Evolutionary conservation across 192 early-diverging fungal species (phyloP).

Genomic region (Funneliformis mosseae): DNA sequence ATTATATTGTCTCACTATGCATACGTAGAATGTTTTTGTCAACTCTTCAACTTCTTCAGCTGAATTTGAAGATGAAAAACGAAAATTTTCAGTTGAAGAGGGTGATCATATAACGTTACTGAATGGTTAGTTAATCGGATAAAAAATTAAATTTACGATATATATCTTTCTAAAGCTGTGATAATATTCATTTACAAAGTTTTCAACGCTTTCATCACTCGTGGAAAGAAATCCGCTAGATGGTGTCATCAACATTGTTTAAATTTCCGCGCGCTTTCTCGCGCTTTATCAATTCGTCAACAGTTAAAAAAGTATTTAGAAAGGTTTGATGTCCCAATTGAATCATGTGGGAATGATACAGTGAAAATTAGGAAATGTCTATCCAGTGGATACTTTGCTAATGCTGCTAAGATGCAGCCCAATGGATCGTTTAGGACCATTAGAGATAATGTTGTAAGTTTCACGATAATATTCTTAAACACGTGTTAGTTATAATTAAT

Average conservation of each 20-base stretch:
- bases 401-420: slow-evolving; percentile 67
- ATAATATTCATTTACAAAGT: slow-evolving; percentile 52
- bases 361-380: slow-evolving; percentile 67
- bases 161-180: not conserved
- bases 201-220: slow-evolving; percentile 69
- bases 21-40: slow-evolving; percentile 50
- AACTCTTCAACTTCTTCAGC: slow-evolving; percentile 38
- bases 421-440: slow-evolving; percentile 73
- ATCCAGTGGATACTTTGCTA: slow-evolving; percentile 71
- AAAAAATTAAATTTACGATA: not conserved
- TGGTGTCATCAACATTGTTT: slow-evolving; percentile 89
- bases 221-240: slow-evolving; percentile 53
- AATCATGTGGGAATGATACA: slow-evolving; percentile 33
- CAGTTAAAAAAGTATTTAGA: slow-evolving; percentile 80
- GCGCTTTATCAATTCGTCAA: slow-evolving; percentile 83
- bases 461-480: not conserved
- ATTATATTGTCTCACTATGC: not conserved
- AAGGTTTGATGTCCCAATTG: slow-evolving; percentile 30
- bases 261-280: slow-evolving; percentile 77
- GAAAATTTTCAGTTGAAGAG: slow-evolving; percentile 77
- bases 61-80: slow-evolving; percentile 56
- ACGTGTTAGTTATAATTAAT: not conserved
- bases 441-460: slow-evolving; percentile 56
- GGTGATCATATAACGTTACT: slow-evolving; percentile 66
- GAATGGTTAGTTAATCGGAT: slow-evolving; percentile 40